Evolutionary conservation across 257 asterid species (phyloP).

Genomic region (Coffea canephora): DNA sequence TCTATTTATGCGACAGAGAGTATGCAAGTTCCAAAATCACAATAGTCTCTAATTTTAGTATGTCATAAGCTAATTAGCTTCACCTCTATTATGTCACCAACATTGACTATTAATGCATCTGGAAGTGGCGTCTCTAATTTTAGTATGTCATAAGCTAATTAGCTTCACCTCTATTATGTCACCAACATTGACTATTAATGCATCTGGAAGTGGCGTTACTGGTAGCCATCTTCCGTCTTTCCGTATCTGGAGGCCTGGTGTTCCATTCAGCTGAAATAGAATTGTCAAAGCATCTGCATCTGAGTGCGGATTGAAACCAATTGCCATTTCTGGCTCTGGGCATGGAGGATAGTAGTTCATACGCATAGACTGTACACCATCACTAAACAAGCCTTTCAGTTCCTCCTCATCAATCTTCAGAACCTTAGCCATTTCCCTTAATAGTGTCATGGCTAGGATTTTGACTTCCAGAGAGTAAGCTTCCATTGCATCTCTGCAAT

Average conservation of each 20-base stretch:
- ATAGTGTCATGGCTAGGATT: conserved; percentile 33
- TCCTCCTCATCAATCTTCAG: conserved; percentile 41
- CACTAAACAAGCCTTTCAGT: conserved; percentile 28
- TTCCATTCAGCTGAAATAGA: conserved; percentile 49
- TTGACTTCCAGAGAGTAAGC: conserved; percentile 36
- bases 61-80: not conserved
- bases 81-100: conserved; percentile 64
- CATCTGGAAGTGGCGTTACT: conserved; percentile 41
- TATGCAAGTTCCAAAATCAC: not conserved
- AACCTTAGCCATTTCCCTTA: conserved; percentile 42
- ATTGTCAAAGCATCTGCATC: conserved; percentile 59
- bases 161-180: conserved; percentile 50
- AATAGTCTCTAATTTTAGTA: not conserved
- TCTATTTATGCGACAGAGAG: not conserved
- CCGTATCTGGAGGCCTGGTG: conserved; percentile 46
- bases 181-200: conserved; percentile 53
- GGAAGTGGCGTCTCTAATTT: conserved; percentile 29
- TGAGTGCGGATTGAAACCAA: conserved; percentile 54
- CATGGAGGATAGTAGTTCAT: conserved; percentile 62
- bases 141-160: not conserved
- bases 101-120: conserved; percentile 46
- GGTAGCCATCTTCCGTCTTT: conserved; percentile 48
- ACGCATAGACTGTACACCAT: conserved; percentile 49
- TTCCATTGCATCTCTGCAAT: conserved; percentile 39
- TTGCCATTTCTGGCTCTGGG: conserved; percentile 44